These are phyloP conservation scores for Clitopilus hobsonii DNA, from an alignment of 768 basidiomycete genomes.

Conservation along the genomic window DNA sequence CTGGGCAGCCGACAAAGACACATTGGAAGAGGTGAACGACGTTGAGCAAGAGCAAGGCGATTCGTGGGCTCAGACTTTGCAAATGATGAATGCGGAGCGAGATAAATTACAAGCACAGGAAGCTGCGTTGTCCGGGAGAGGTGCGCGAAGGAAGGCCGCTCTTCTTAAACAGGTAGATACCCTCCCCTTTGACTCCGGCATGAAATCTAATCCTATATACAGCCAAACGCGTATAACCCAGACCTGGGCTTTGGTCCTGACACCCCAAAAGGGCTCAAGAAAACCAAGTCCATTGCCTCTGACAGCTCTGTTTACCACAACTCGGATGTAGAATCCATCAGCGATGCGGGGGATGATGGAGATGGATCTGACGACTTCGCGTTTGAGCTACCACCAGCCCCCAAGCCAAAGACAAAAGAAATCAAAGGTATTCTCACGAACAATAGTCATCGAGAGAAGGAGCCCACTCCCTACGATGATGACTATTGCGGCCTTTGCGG, in stretches of 20 bases:
- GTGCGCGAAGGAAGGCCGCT: conserved; percentile 69
- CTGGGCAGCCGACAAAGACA: conserved; percentile 79
- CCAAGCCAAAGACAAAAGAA: conserved; percentile 12
- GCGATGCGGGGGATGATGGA: conserved; percentile 15
- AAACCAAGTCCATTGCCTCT: conserved; percentile 18
- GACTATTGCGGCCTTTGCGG: conserved; percentile 62
- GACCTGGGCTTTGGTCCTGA: conserved; percentile 8
- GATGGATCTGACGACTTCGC: conserved; percentile 8
- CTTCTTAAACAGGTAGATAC: conserved; percentile 27
- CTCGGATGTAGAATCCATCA: conserved; percentile 23
- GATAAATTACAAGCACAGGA: conserved; percentile 38
- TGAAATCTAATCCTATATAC: conserved; percentile 6
- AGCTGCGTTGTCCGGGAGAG: conserved; percentile 61
- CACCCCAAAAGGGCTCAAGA: conserved; percentile 8
- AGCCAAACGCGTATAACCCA: conserved; percentile 27
- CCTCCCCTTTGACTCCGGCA: neutral
- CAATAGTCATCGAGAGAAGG: neutral
- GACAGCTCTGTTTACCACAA: conserved; percentile 28
- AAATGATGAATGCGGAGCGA: conserved; percentile 41
- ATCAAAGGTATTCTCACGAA: conserved; percentile 8
- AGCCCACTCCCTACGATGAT: conserved; percentile 9
- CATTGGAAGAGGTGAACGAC: conserved; percentile 64
- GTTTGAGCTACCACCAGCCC: conserved; percentile 8
- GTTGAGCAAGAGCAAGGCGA: conserved; percentile 48
- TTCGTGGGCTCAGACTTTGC: conserved; percentile 78